Conservation (phyloP, 1,284 basidiomycete genomes). For the Irpex sp. region DNA sequence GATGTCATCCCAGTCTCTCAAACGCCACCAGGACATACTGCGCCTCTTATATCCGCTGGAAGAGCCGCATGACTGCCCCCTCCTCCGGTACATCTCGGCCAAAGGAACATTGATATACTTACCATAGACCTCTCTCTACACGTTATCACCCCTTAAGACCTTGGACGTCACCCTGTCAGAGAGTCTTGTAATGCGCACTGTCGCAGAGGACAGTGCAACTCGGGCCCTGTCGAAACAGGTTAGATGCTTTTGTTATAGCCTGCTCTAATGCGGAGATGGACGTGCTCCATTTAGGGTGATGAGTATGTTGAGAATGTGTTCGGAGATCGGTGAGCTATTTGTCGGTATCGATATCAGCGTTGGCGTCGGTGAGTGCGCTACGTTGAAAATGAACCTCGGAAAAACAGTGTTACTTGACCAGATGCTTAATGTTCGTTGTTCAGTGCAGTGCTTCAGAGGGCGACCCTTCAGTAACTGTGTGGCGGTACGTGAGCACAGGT, state of each 20-base stretch:
- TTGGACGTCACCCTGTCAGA: slow-evolving; percentile 14
- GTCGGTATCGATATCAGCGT: background rate
- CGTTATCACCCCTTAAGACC: slow-evolving; percentile 7
- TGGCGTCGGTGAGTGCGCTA: background rate
- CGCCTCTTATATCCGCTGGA: slow-evolving; percentile 1
- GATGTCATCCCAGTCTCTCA: background rate
- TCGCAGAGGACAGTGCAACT: slow-evolving; percentile 10
- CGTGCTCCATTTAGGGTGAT: slow-evolving; percentile 13
- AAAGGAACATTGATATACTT: slow-evolving; percentile 9
- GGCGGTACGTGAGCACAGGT: background rate
- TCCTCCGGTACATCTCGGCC: slow-evolving; percentile 3
- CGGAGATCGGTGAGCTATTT: background rate
- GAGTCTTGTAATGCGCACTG: slow-evolving; percentile 9
- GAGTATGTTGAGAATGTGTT: slow-evolving; percentile 10
- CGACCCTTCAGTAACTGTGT: background rate
- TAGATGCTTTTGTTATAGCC: slow-evolving; percentile 3
- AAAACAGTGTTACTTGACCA: slow-evolving; percentile 5
- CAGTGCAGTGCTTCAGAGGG: background rate
- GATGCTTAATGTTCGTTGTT: background rate
- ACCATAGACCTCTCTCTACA: background rate
- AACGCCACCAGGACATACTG: background rate
- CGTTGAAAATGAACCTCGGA: slow-evolving; percentile 2
- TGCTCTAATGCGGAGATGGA: slow-evolving; percentile 17
- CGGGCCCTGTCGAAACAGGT: slow-evolving; percentile 14
- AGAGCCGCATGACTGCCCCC: background rate